Conservation (phyloP, 768 basidiomycete genomes). For the Mycena polygramma region DNA sequence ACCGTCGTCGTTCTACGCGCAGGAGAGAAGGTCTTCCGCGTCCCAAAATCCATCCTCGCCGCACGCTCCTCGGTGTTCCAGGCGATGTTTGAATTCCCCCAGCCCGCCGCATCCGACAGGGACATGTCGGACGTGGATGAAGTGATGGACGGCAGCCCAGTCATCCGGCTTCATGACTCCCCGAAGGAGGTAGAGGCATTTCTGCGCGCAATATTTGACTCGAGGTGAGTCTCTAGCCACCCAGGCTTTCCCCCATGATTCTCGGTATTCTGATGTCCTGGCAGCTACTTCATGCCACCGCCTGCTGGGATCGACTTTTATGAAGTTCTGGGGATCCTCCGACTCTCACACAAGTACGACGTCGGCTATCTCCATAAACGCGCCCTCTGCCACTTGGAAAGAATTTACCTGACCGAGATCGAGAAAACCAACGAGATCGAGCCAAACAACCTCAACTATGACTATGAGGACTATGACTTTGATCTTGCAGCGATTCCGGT, state of each 20-base stretch:
- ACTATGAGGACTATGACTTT: no score
- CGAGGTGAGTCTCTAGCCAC: constrained; percentile 3
- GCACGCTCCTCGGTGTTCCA: constrained; percentile 12
- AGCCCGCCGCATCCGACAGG: neutral
- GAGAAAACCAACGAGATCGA: no score
- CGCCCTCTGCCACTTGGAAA: constrained; percentile 10
- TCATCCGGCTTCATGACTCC: neutral
- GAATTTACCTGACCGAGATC: neutral
- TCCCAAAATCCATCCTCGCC: constrained; percentile 14
- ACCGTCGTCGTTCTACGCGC: constrained; percentile 7
- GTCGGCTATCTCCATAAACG: constrained; percentile 13
- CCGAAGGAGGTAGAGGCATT: neutral
- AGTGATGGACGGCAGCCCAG: constrained; percentile 2
- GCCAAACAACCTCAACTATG: no score
- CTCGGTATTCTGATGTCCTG: no score
- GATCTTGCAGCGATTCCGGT: no score
- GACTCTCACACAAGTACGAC: constrained; percentile 13
- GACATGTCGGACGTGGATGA: neutral
- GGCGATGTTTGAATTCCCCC: no score
- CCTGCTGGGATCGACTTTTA: neutral
- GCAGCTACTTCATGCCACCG: constrained; percentile 19
- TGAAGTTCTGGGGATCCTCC: neutral
- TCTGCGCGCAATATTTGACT: constrained; percentile 9
- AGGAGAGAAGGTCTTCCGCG: neutral
- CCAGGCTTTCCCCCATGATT: neutral